phyloP scores from a whole-genome alignment of 2,329 filamentous ascomycete genomes.

The Fusarium austroafricanum region DNA sequence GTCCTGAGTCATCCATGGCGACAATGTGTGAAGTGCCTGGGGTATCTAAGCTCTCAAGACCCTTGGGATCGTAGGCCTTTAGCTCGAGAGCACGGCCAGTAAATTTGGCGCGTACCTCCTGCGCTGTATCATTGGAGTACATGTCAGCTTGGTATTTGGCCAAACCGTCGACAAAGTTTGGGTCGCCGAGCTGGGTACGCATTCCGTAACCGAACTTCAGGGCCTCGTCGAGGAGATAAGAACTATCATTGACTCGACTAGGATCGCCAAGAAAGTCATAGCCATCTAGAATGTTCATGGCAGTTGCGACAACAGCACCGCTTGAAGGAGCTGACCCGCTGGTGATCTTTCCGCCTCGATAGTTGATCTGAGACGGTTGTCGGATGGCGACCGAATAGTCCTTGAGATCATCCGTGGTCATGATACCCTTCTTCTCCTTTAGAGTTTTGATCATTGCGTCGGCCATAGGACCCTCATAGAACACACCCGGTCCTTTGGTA shows the following conservation, averaged over 20 bases:
- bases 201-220: conserved; percentile 84
- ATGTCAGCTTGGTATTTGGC: conserved; percentile 71
- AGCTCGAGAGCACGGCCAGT: conserved; percentile 56
- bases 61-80: conserved; percentile 58
- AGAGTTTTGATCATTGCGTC: conserved; percentile 76
- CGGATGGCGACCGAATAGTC: conserved; percentile 78
- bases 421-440: conserved; percentile 74
- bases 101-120: conserved; percentile 62
- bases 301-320: conserved; percentile 77
- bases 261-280: conserved; percentile 73
- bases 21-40: conserved; percentile 77
- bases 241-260: conserved; percentile 68
- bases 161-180: conserved; percentile 72
- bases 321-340: conserved; percentile 77
- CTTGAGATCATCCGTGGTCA: conserved; percentile 77
- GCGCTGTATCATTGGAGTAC: conserved; percentile 71
- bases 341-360: conserved; percentile 77
- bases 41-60: conserved; percentile 65
- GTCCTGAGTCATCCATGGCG: conserved; percentile 73
- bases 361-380: conserved; percentile 69
- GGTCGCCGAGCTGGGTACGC: conserved; percentile 80
- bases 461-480: conserved; percentile 77
- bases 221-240: conserved; percentile 85
- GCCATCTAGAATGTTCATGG: conserved; percentile 79
- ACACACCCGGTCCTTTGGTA: conserved; percentile 71